Evolutionary conservation across 306 rosid species (phyloP).

Genomic region (Cicer cuneatum): DNA sequence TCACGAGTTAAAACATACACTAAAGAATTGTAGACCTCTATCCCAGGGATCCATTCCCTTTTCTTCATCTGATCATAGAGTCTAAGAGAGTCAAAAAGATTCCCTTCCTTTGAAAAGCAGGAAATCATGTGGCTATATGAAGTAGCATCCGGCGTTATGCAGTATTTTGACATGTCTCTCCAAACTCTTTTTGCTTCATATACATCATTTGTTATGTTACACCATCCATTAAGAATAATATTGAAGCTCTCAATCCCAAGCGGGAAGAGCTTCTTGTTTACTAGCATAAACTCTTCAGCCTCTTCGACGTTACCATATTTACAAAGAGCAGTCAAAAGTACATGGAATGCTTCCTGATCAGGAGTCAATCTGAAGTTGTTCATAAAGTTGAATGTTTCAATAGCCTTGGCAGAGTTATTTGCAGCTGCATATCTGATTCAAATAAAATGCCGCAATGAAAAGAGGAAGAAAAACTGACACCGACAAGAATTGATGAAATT

Average conservation of each 20-base stretch:
- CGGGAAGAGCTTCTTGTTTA: conserved; percentile 77
- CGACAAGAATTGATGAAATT: conserved; percentile 22
- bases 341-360: conserved; percentile 69
- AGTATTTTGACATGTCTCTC: conserved; percentile 83
- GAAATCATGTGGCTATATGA: conserved; percentile 85
- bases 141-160: conserved; percentile 73
- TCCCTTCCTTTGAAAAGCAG: conserved; percentile 81
- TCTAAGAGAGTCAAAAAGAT: conserved; percentile 88
- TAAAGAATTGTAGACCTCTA: conserved; percentile 73
- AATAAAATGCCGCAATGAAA: conserved; percentile 32
- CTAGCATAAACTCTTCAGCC: conserved; percentile 91
- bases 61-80: conserved; percentile 89
- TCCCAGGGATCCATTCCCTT: conserved; percentile 65
- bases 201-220: conserved; percentile 67
- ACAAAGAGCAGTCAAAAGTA: conserved; percentile 72
- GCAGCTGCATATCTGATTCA: conserved; percentile 75
- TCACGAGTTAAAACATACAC: conserved; percentile 63
- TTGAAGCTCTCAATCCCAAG: conserved; percentile 70
- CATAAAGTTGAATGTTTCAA: conserved; percentile 79
- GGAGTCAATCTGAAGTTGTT: conserved; percentile 77
- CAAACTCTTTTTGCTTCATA: conserved; percentile 86
- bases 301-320: conserved; percentile 75
- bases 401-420: conserved; percentile 63
- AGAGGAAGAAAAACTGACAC: conserved; percentile 16
- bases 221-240: conserved; percentile 87